These are phyloP conservation scores for Aquilaria yunnanensis DNA, from an alignment of 345 rosid genomes.

Conservation along the genomic window DNA sequence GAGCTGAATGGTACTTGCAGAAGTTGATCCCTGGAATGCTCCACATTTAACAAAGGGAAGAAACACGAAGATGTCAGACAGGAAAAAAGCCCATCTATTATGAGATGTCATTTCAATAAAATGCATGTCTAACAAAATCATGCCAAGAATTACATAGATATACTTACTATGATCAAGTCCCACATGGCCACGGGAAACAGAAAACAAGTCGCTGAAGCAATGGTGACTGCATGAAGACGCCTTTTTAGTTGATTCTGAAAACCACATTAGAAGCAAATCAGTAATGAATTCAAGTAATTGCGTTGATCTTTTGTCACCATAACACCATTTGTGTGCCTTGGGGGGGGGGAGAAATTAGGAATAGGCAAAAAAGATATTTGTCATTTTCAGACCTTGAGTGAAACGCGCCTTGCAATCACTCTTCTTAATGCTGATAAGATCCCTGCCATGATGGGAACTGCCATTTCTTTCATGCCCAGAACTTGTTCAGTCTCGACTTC, in stretches of 20 bases:
- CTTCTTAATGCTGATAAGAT: constrained; percentile 91
- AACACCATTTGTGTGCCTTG: not conserved
- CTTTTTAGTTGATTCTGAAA: constrained; percentile 82
- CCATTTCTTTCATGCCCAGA: constrained; percentile 73
- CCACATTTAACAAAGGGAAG: constrained; percentile 12
- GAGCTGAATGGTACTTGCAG: constrained; percentile 37
- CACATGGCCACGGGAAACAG: constrained; percentile 98
- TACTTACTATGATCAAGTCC: constrained; percentile 85
- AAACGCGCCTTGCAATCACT: constrained; percentile 91
- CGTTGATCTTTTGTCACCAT: too few species aligned
- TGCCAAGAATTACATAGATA: not conserved
- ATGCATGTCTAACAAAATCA: constrained; percentile 1
- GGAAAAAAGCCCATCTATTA: constrained; percentile 9
- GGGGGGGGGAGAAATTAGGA: not conserved
- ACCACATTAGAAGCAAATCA: not conserved
- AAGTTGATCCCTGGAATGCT: constrained; percentile 64
- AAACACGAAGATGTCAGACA: constrained; percentile 17
- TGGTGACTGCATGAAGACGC: constrained; percentile 84
- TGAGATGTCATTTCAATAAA: constrained; percentile 5
- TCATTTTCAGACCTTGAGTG: constrained; percentile 64
- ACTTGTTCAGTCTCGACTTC: constrained; percentile 44
- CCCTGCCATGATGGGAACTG: constrained; percentile 81
- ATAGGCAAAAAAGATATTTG: constrained; percentile 3
- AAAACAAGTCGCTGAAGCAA: constrained; percentile 85
- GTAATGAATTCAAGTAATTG: not conserved